Conservation (phyloP, 1,139 yeast genomes). For the Suhomyces guaymorum region DNA sequence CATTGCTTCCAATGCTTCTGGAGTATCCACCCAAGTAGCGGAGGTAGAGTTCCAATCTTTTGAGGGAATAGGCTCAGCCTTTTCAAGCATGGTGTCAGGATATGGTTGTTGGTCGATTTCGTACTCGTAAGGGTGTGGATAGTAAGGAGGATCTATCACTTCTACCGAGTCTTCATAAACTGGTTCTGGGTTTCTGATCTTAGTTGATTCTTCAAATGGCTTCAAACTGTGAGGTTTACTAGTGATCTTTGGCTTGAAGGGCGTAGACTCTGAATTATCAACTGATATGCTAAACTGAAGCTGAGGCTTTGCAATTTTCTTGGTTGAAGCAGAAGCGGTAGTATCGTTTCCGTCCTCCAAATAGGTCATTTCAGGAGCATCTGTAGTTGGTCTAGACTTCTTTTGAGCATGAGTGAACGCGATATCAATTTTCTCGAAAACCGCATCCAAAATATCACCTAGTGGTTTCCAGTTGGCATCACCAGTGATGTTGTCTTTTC, state of each 20-base stretch:
- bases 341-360: slow-evolving; percentile 43
- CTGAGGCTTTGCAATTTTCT: slow-evolving; percentile 72
- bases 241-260: slow-evolving; percentile 73
- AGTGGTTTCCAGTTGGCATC: slow-evolving; percentile 60
- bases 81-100: slow-evolving; percentile 56
- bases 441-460: slow-evolving; percentile 61
- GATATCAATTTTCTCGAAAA: slow-evolving; percentile 65
- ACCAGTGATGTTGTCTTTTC: slow-evolving; percentile 36
- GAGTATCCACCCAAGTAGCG: slow-evolving; percentile 72
- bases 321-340: slow-evolving; percentile 24
- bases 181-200: slow-evolving; percentile 32
- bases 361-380: slow-evolving; percentile 34
- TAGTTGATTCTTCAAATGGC: slow-evolving; percentile 53
- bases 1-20: slow-evolving; percentile 55
- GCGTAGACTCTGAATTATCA: slow-evolving; percentile 67
- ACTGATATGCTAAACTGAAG: slow-evolving; percentile 53
- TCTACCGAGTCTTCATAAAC: slow-evolving; percentile 36
- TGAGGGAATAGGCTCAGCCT: slow-evolving; percentile 53
- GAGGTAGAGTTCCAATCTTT: slow-evolving; percentile 64
- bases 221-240: slow-evolving; percentile 70
- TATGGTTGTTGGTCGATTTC: slow-evolving; percentile 77
- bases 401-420: slow-evolving; percentile 51
- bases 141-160: slow-evolving; percentile 55
- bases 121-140: slow-evolving; percentile 75
- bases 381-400: slow-evolving; percentile 18